phyloP scores from a whole-genome alignment of 2,329 filamentous ascomycete species.

The Thermochaetoides dissita region DNA sequence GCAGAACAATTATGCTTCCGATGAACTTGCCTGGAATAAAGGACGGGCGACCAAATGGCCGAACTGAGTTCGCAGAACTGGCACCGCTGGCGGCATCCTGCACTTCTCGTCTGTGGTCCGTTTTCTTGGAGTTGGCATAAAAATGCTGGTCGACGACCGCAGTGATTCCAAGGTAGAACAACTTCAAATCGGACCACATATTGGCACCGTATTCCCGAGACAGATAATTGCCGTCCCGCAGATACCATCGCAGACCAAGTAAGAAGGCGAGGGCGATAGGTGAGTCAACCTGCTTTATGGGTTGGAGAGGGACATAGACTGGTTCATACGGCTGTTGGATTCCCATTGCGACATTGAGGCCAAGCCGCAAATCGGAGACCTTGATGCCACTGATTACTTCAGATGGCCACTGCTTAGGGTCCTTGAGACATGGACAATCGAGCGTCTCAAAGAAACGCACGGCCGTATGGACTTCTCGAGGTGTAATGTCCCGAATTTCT shows the following conservation, averaged over 20 bases:
- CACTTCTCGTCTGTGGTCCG: too few species aligned
- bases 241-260: slow-evolving; percentile 9
- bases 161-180: too few species aligned
- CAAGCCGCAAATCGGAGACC: slow-evolving; percentile 1
- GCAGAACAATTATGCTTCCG: neutral
- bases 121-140: too few species aligned
- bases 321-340: neutral
- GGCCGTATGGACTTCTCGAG: slow-evolving; percentile 5
- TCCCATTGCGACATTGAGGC: slow-evolving; percentile 3
- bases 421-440: neutral
- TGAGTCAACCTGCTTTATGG: neutral
- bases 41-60: too few species aligned
- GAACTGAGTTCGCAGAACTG: too few species aligned
- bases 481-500: slow-evolving; percentile 1
- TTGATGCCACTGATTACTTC: slow-evolving; percentile 3
- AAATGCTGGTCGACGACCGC: too few species aligned
- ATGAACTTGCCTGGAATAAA: neutral
- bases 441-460: neutral
- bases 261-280: slow-evolving; percentile 2
- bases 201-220: too few species aligned
- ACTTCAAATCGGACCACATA: too few species aligned
- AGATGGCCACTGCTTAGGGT: neutral
- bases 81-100: too few species aligned
- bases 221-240: neutral
- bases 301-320: slow-evolving; percentile 1